Evolutionary conservation across 2,329 filamentous ascomycete species (phyloP).

Genomic region (Colletotrichum brevisporum): DNA sequence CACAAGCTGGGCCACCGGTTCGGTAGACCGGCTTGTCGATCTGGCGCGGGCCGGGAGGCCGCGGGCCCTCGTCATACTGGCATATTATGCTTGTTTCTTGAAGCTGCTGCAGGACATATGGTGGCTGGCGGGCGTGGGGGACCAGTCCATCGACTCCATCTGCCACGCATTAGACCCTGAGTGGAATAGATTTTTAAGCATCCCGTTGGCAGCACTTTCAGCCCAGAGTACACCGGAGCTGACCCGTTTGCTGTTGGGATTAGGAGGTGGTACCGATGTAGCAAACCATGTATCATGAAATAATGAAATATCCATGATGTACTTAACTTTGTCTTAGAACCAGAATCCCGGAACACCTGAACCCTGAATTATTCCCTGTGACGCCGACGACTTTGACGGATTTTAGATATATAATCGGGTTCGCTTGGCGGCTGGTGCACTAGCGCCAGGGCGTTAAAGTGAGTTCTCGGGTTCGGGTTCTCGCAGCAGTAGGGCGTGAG

Average conservation of each 20-base stretch:
- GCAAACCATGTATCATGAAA: too few species aligned
- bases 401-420: too few species aligned
- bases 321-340: too few species aligned
- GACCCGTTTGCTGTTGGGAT: not conserved
- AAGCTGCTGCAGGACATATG: conserved; percentile 51
- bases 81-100: conserved; percentile 65
- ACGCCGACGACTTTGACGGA: too few species aligned
- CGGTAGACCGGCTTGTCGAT: conserved; percentile 55
- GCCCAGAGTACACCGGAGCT: not conserved
- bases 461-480: too few species aligned
- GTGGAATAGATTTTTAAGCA: not conserved
- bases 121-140: not conserved
- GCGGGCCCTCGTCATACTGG: conserved; percentile 65
- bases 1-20: conserved; percentile 65
- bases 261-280: not conserved
- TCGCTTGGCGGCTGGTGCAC: too few species aligned
- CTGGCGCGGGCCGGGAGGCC: conserved; percentile 57
- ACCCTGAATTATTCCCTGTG: too few species aligned
- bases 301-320: too few species aligned
- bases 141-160: not conserved
- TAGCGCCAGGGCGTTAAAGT: too few species aligned
- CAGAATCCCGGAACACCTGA: too few species aligned
- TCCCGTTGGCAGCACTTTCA: not conserved
- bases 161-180: not conserved
- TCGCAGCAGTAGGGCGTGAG: too few species aligned